Evolutionary conservation across 2,329 filamentous ascomycete genomes (phyloP).

Genomic region (Talaromyces sp.): DNA sequence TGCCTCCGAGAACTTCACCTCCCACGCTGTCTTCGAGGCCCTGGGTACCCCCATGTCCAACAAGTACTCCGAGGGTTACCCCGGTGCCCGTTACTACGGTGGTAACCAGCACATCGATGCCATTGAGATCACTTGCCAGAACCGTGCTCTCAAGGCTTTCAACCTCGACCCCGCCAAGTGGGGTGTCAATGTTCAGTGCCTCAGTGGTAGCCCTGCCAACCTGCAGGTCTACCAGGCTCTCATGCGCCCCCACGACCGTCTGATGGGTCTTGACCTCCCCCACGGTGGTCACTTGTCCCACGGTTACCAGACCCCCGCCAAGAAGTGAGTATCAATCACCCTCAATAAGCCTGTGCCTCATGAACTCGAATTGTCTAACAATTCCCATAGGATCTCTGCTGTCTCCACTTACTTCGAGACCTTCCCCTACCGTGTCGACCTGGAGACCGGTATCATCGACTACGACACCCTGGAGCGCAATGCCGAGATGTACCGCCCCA

Average conservation of each 20-base stretch:
- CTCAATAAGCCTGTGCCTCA: not conserved
- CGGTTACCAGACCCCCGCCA: constrained; percentile 92
- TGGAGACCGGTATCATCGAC: constrained; percentile 90
- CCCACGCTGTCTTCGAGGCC: constrained; percentile 95
- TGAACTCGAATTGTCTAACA: not conserved
- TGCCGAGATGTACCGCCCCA: constrained; percentile 87
- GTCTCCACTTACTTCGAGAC: constrained; percentile 99
- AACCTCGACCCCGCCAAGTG: constrained; percentile 83
- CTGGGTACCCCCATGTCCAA: constrained; percentile 94
- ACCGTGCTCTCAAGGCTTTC: constrained; percentile 89
- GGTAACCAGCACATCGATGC: constrained; percentile 98
- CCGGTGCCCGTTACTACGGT: constrained; percentile 97
- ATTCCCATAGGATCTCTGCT: constrained; percentile 73
- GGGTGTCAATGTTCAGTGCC: constrained; percentile 98
- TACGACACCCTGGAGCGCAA: constrained; percentile 89
- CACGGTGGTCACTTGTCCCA: constrained; percentile 96
- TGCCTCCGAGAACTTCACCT: constrained; percentile 98
- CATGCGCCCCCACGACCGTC: constrained; percentile 86
- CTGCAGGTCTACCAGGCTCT: constrained; percentile 97
- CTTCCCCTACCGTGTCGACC: constrained; percentile 88
- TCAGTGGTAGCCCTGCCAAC: constrained; percentile 93
- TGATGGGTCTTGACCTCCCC: constrained; percentile 96
- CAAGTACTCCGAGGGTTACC: constrained; percentile 99
- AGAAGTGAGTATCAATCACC: constrained; percentile 61
- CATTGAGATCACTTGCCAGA: constrained; percentile 93